These are phyloP conservation scores for Pterocarpus macrocarpus DNA, from an alignment of 306 rosid genomes.

Conservation along the genomic window DNA sequence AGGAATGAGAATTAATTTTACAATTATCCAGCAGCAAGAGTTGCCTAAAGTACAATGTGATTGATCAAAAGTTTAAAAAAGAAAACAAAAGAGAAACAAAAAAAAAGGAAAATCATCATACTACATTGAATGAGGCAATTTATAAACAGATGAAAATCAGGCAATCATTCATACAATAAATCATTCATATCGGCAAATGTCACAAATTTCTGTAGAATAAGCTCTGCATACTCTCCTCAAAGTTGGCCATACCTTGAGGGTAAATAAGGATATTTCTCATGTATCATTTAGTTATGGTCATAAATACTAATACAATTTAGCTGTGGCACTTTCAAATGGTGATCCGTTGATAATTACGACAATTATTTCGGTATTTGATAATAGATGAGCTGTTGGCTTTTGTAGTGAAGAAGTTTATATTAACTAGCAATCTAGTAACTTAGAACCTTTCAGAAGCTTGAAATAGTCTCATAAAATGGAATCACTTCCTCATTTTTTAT, in stretches of 20 bases:
- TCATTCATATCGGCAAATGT: background rate
- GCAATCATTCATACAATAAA: conserved; percentile 4
- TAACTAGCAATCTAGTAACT: too few relatives aligned
- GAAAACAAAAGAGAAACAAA: too few relatives aligned
- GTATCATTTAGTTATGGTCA: conserved; percentile 3
- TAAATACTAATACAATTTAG: background rate
- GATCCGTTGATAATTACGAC: background rate
- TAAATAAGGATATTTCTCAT: background rate
- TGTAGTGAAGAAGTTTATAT: too few relatives aligned
- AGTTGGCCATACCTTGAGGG: conserved; percentile 1
- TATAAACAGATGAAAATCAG: conserved; percentile 2
- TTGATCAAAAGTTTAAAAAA: conserved; percentile 1
- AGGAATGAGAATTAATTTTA: background rate
- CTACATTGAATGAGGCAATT: conserved; percentile 1
- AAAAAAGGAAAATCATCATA: conserved; percentile 1
- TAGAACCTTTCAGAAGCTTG: too few relatives aligned
- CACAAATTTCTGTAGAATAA: background rate
- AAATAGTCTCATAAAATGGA: too few relatives aligned
- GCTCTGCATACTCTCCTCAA: background rate
- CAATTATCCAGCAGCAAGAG: background rate
- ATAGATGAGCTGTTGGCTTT: background rate
- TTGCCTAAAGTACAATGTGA: background rate
- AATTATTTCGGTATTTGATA: background rate
- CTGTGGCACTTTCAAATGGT: background rate
- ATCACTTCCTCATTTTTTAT: too few relatives aligned